Percentiles rank a stretch among this genome's conserved stretches.
phyloP scores from a whole-genome alignment of 345 rosid genomes.

The Camelina neglecta region DNA sequence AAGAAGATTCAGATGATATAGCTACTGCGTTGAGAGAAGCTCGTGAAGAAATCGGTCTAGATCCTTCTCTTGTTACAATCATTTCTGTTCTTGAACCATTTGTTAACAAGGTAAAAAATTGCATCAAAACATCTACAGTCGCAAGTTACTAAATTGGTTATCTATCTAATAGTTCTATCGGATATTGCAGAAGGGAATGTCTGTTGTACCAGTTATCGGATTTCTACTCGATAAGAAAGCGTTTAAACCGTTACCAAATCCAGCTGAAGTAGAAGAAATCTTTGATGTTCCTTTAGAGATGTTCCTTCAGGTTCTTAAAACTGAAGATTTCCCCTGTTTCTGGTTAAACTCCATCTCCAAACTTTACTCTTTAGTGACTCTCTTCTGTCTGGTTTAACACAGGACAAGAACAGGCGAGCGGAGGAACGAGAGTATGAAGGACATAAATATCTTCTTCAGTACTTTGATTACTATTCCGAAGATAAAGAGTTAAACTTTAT shows the following conservation, averaged over 20 bases:
- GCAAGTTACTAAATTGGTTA: constrained; percentile 12
- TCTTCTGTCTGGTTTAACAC: not conserved
- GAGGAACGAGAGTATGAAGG: constrained; percentile 64
- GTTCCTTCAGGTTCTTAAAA: constrained; percentile 63
- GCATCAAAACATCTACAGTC: constrained; percentile 13
- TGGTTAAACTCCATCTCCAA: not conserved
- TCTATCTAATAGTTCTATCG: not conserved
- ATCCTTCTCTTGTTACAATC: constrained; percentile 58
- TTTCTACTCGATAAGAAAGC: constrained; percentile 53
- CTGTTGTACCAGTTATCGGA: constrained; percentile 66
- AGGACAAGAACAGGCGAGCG: constrained; percentile 62
- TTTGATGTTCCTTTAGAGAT: constrained; percentile 74
- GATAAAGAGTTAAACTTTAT: constrained; percentile 42
- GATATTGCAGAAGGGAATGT: constrained; percentile 48
- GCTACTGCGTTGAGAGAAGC: constrained; percentile 73
- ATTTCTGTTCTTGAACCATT: constrained; percentile 54
- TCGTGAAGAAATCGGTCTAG: constrained; percentile 67
- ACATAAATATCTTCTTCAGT: constrained; percentile 55
- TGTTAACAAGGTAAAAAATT: constrained; percentile 49
- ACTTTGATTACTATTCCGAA: constrained; percentile 51
- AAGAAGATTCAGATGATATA: constrained; percentile 55
- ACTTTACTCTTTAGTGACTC: not conserved
- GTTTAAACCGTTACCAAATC: constrained; percentile 52
- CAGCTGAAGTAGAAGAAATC: constrained; percentile 67
- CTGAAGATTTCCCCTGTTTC: not conserved